These are phyloP conservation scores for Cicer pinnatifidum DNA, from an alignment of 306 rosid genomes.

Conservation along the genomic window DNA sequence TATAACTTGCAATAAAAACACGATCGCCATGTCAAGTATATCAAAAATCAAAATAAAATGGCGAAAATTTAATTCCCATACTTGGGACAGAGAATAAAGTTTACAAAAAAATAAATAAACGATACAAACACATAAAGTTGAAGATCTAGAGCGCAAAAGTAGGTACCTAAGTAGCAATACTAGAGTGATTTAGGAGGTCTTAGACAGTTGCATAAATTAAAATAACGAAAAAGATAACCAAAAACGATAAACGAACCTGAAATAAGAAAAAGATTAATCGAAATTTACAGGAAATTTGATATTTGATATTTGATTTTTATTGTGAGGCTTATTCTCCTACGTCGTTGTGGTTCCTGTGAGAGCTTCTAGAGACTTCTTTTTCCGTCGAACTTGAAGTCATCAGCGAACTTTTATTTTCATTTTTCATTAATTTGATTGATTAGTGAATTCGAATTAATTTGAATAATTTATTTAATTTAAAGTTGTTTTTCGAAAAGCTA, in stretches of 20 bases:
- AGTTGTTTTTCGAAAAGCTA: conserved; percentile 39
- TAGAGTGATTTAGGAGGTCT: background rate
- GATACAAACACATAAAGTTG: background rate
- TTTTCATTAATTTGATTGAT: conserved; percentile 23
- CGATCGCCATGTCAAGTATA: background rate
- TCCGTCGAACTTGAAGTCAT: background rate
- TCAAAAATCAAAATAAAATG: background rate
- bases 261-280: background rate
- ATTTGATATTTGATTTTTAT: background rate
- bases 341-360: conserved; percentile 45
- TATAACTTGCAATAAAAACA: background rate
- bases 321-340: conserved; percentile 34
- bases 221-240: background rate
- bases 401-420: conserved; percentile 2
- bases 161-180: background rate
- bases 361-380: conserved; percentile 48
- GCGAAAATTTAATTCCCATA: conserved; percentile 21
- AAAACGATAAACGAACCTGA: conserved; percentile 29
- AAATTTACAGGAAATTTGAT: conserved; percentile 1
- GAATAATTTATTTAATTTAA: background rate
- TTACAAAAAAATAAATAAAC: background rate
- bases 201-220: background rate
- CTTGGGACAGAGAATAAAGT: background rate
- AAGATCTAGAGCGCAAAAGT: conserved; percentile 41
- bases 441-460: conserved; percentile 29